phyloP scores from a whole-genome alignment of 371 early-diverging fungal species.

The Fennellomyces sp. region DNA sequence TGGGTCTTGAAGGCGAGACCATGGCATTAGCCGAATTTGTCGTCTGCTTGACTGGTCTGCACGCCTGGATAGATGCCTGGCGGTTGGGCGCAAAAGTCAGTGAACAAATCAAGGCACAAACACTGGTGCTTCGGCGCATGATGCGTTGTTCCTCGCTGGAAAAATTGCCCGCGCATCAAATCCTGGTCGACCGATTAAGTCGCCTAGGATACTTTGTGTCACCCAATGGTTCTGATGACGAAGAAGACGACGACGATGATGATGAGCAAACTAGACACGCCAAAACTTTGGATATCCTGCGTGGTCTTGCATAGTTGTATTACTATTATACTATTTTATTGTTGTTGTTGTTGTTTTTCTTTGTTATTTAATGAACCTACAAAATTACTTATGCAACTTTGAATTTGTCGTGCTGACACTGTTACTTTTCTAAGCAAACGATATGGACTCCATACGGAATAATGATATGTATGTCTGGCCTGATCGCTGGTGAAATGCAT shows the following conservation, averaged over 20 bases:
- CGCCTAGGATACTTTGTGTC: slow-evolving; percentile 33
- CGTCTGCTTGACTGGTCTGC: slow-evolving; percentile 33
- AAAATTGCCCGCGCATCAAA: slow-evolving; percentile 32
- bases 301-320: slow-evolving; percentile 31
- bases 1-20: slow-evolving; percentile 35
- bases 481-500: too few species aligned
- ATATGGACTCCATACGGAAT: too few species aligned
- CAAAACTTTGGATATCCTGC: slow-evolving; percentile 37
- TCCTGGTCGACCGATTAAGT: slow-evolving; percentile 29
- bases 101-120: slow-evolving; percentile 27
- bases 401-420: too few species aligned
- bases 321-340: neutral
- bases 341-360: too few species aligned
- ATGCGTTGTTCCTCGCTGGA: slow-evolving; percentile 34
- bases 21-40: slow-evolving; percentile 46
- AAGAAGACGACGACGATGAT: slow-evolving; percentile 10
- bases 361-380: too few species aligned
- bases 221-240: slow-evolving; percentile 23
- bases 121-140: slow-evolving; percentile 35
- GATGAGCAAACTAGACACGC: slow-evolving; percentile 18
- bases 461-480: too few species aligned
- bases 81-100: slow-evolving; percentile 11
- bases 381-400: too few species aligned
- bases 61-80: slow-evolving; percentile 47
- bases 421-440: too few species aligned